Conservation (phyloP, 495 filamentous ascomycete species). For the Tuber aestivum region DNA sequence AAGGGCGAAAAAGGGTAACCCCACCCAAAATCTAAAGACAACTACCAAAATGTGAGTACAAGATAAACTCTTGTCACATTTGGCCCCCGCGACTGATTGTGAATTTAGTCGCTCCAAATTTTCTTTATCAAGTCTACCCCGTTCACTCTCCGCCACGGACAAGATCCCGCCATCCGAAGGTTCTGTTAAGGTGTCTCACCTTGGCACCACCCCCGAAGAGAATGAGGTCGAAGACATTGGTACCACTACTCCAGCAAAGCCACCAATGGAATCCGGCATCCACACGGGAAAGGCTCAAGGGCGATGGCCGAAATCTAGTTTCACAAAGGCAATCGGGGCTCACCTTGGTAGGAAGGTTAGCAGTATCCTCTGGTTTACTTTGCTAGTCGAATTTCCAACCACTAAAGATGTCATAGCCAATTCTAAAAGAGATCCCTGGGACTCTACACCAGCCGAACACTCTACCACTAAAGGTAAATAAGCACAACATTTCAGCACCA, state of each 20-base stretch:
- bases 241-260: not conserved
- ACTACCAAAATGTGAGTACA: not conserved
- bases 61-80: not conserved
- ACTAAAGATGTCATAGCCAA: not conserved
- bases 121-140: not conserved
- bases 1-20: not conserved
- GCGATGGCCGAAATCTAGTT: not conserved
- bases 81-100: not conserved
- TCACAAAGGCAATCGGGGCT: not conserved
- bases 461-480: slow-evolving; percentile 5
- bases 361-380: not conserved
- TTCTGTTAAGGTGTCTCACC: not conserved
- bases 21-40: not conserved
- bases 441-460: not conserved
- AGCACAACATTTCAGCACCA: slow-evolving; percentile 19
- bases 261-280: not conserved
- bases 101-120: not conserved
- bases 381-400: not conserved
- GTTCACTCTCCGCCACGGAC: not conserved
- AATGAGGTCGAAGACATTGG: not conserved
- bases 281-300: not conserved
- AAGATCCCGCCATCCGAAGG: not conserved
- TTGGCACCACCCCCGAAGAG: not conserved
- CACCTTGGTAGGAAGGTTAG: not conserved
- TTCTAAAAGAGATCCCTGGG: not conserved